These are phyloP conservation scores for Gossypium australe DNA, from an alignment of 345 rosid species.

Conservation along the genomic window DNA sequence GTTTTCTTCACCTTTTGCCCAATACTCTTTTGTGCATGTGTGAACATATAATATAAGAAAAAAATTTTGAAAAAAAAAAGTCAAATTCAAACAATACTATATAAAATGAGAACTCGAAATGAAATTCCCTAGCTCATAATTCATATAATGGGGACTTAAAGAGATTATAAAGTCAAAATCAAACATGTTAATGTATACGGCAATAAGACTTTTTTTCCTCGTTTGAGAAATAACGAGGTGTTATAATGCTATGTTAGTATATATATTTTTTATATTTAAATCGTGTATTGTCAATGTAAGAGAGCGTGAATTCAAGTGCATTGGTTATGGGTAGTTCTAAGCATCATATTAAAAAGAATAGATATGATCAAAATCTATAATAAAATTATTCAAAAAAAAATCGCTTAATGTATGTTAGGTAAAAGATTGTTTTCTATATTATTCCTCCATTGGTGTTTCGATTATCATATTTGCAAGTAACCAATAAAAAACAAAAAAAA, in stretches of 20 bases:
- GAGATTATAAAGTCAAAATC: neutral
- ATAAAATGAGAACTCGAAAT: neutral
- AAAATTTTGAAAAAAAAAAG: neutral
- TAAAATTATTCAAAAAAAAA: too few species aligned
- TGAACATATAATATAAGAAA: neutral
- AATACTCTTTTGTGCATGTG: neutral
- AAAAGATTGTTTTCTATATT: too few species aligned
- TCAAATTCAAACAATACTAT: neutral
- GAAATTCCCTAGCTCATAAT: neutral
- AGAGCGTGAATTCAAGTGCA: rapidly evolving
- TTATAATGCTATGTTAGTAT: too few species aligned
- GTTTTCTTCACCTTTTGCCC: neutral
- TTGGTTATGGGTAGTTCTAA: too few species aligned
- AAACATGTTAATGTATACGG: neutral
- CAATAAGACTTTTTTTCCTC: neutral
- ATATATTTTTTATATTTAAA: too few species aligned
- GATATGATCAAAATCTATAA: too few species aligned
- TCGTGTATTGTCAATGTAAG: too few species aligned
- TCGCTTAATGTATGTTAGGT: too few species aligned
- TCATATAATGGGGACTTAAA: neutral
- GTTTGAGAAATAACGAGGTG: neutral
- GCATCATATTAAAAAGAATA: too few species aligned
- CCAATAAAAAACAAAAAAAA: neutral
- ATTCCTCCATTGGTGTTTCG: too few species aligned
- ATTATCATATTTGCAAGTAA: neutral